Conservation (phyloP, 192 early-diverging fungal genomes). For the Backusella parvicylindrica region DNA sequence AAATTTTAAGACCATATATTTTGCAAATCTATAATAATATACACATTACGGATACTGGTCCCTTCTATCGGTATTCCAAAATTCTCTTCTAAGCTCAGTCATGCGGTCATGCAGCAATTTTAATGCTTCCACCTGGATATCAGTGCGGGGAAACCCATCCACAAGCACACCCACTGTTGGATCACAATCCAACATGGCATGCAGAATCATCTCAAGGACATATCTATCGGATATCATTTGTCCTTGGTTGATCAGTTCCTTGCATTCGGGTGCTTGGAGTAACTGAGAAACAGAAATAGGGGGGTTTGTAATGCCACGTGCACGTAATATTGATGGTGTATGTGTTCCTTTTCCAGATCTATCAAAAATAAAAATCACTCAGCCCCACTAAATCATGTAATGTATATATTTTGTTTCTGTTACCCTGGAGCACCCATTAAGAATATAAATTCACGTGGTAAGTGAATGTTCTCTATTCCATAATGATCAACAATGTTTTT, state of each 20-base stretch:
- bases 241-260: constrained; percentile 53
- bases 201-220: constrained; percentile 48
- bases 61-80: constrained; percentile 44
- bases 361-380: constrained; percentile 4
- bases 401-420: background rate
- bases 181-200: constrained; percentile 48
- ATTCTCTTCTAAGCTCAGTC: constrained; percentile 47
- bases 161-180: constrained; percentile 51
- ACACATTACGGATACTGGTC: constrained; percentile 45
- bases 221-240: constrained; percentile 55
- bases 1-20: background rate
- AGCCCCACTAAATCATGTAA: too few relatives aligned
- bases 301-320: constrained; percentile 57
- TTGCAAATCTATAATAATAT: background rate
- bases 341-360: constrained; percentile 57
- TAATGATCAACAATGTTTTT: constrained; percentile 52
- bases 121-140: constrained; percentile 53
- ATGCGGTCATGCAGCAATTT: constrained; percentile 53
- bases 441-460: constrained; percentile 56
- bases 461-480: constrained; percentile 47
- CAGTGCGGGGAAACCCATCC: constrained; percentile 57
- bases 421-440: constrained; percentile 56
- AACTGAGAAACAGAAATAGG: constrained; percentile 53
- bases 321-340: constrained; percentile 48
- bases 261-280: constrained; percentile 51